Evolutionary conservation across 257 asterid genomes (phyloP).

Genomic region (Salvia rosmarinus): DNA sequence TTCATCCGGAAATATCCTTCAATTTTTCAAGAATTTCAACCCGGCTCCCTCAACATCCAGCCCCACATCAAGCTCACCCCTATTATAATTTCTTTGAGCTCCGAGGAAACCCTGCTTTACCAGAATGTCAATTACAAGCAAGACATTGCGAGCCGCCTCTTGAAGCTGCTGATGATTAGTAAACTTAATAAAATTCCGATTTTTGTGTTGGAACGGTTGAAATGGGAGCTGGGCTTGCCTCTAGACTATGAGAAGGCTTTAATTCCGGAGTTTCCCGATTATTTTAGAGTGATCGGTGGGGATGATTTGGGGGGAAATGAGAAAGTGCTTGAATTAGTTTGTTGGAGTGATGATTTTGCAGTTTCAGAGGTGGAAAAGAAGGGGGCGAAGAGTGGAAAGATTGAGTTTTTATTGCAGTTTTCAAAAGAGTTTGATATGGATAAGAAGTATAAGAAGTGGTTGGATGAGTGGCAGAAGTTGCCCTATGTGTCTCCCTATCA

Average conservation of each 20-base stretch:
- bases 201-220: constrained; percentile 54
- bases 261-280: constrained; percentile 90
- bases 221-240: constrained; percentile 91
- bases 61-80: constrained; percentile 83
- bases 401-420: constrained; percentile 50
- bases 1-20: constrained; percentile 72
- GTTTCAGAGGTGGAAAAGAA: constrained; percentile 63
- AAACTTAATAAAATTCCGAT: constrained; percentile 66
- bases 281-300: constrained; percentile 57
- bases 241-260: constrained; percentile 48
- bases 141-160: constrained; percentile 63
- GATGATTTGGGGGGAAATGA: constrained; percentile 32
- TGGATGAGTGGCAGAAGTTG: constrained; percentile 88
- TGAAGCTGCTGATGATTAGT: constrained; percentile 84
- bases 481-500: constrained; percentile 80
- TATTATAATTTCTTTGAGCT: constrained; percentile 43
- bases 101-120: constrained; percentile 63
- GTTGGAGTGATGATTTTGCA: constrained; percentile 81
- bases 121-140: constrained; percentile 63
- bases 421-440: constrained; percentile 81
- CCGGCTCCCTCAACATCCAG: constrained; percentile 58
- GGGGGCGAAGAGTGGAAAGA: constrained; percentile 39
- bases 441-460: constrained; percentile 82
- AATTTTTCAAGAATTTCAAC: constrained; percentile 67
- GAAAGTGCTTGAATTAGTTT: constrained; percentile 71